Percentiles rank a stretch among this genome's conserved stretches.
phyloP scores from a whole-genome alignment of 176 grass and related monocot genomes.

The Eragrostis nindensis region DNA sequence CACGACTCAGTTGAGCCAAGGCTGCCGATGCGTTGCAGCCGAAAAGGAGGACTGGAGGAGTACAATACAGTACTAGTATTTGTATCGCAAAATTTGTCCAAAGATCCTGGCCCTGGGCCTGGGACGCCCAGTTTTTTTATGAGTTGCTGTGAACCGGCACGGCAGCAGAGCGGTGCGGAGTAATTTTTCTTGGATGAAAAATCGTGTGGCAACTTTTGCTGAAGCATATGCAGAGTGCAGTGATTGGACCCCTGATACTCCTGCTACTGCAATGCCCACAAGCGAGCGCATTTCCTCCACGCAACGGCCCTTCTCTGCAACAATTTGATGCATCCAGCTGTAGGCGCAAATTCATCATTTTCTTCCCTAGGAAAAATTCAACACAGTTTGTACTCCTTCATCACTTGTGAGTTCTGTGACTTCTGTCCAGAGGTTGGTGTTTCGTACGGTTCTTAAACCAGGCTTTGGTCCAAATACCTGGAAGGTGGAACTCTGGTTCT shows the following conservation, averaged over 20 bases:
- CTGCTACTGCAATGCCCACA: neutral
- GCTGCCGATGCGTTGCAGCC: neutral
- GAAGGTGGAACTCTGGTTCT: neutral
- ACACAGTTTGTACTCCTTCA: neutral
- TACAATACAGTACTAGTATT: neutral
- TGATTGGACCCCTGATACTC: neutral
- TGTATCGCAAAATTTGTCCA: neutral
- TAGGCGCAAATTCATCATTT: neutral
- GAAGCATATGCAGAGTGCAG: slow-evolving; percentile 1
- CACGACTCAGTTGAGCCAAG: neutral
- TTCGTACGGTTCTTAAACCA: neutral
- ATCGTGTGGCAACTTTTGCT: neutral
- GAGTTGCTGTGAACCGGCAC: neutral
- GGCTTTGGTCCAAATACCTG: neutral
- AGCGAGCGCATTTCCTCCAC: neutral
- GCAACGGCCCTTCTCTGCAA: slow-evolving; percentile 6
- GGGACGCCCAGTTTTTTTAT: neutral
- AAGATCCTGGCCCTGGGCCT: neutral
- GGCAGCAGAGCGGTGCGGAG: neutral
- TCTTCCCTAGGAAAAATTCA: neutral
- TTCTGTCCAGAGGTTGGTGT: too few species aligned
- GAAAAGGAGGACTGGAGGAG: too few species aligned
- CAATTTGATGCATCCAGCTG: slow-evolving; percentile 32
- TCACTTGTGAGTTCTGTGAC: neutral
- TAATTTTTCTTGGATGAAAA: neutral